phyloP scores from a whole-genome alignment of 2,329 filamentous ascomycete genomes.

The Acarospora socialis region DNA sequence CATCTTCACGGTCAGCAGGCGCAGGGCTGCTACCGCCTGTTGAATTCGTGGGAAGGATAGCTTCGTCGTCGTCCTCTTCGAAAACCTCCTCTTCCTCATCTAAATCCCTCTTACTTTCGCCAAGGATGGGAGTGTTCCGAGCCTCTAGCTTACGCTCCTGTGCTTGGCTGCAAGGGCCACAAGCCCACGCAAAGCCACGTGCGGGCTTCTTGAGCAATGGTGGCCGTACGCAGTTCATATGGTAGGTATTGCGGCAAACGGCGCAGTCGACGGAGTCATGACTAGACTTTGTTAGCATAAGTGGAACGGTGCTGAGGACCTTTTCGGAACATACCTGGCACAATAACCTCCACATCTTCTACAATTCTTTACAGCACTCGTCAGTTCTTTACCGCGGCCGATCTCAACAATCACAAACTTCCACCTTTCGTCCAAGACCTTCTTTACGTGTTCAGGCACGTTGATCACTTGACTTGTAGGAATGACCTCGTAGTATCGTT shows the following conservation, averaged over 20 bases:
- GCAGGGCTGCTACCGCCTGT: conserved; percentile 53
- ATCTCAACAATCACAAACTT: conserved; percentile 91
- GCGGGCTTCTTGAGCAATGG: conserved; percentile 91
- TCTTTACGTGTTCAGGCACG: conserved; percentile 87
- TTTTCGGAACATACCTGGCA: conserved; percentile 54
- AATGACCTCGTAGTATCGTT: conserved; percentile 94
- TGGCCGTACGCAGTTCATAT: conserved; percentile 95
- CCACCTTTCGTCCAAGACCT: conserved; percentile 90
- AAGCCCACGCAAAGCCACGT: conserved; percentile 95
- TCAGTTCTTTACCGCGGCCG: conserved; percentile 85
- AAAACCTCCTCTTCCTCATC: conserved; percentile 53
- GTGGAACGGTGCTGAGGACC: conserved; percentile 15
- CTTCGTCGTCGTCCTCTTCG: conserved; percentile 58
- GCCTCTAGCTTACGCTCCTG: conserved; percentile 87
- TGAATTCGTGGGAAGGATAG: conserved; percentile 34
- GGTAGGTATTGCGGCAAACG: conserved; percentile 86
- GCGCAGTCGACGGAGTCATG: conserved; percentile 95
- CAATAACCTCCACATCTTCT: conserved; percentile 86
- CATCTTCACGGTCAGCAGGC: conserved; percentile 41
- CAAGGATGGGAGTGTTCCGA: conserved; percentile 64
- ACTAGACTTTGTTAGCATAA: conserved; percentile 35
- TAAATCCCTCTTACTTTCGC: conserved; percentile 36
- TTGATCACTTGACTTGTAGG: conserved; percentile 88
- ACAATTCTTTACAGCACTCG: conserved; percentile 88
- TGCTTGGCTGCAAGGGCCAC: conserved; percentile 87